phyloP scores from a whole-genome alignment of 78 protist genomes.

The Dictyostelium purpureum region DNA sequence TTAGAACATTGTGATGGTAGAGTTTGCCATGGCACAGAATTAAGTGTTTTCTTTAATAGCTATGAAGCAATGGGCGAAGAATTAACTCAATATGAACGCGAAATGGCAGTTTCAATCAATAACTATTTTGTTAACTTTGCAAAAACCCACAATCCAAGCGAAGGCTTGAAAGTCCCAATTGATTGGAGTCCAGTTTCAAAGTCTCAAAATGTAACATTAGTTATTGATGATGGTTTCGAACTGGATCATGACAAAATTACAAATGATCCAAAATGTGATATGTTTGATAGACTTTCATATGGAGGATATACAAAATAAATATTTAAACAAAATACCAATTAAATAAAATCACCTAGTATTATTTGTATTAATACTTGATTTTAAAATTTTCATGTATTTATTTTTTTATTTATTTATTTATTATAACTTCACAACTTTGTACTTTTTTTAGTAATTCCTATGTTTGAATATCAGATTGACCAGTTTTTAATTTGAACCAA shows the following conservation, averaged over 20 bases:
- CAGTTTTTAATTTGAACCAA: no score
- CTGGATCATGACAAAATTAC: not conserved
- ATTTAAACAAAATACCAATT: no score
- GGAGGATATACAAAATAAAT: not conserved
- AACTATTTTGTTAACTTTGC: conserved; percentile 44
- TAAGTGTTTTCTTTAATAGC: conserved; percentile 31
- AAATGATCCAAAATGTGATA: not conserved
- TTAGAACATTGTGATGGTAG: conserved; percentile 58
- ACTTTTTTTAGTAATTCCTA: no score
- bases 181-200: not conserved
- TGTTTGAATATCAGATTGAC: no score
- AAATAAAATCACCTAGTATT: no score
- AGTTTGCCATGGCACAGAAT: conserved; percentile 65
- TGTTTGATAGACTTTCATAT: not conserved
- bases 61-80: not conserved
- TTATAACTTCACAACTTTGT: no score
- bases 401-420: no score
- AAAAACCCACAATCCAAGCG: conserved; percentile 15
- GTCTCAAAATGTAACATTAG: not conserved
- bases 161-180: not conserved
- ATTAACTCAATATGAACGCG: not conserved
- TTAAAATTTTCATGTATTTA: no score
- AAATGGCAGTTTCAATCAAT: not conserved
- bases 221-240: not conserved
- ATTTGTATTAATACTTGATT: no score